Evolutionary conservation across 495 filamentous ascomycete species (phyloP).

Genomic region (Penicillium ochrochloron): DNA sequence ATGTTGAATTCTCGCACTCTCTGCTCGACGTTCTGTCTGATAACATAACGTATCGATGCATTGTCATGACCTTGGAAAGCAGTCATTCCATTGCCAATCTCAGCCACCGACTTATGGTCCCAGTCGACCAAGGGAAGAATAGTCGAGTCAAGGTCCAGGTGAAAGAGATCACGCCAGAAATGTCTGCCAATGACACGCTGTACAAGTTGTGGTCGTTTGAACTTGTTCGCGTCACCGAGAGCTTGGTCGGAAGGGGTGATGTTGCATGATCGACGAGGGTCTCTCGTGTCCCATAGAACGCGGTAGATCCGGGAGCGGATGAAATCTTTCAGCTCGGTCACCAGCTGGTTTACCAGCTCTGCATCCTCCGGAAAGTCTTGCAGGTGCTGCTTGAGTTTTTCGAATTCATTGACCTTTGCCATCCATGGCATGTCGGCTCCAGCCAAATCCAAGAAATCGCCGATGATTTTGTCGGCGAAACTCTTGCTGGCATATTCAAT

Average conservation of each 20-base stretch:
- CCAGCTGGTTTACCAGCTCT: constrained; percentile 20
- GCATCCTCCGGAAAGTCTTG: constrained; percentile 17
- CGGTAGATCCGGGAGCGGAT: constrained; percentile 35
- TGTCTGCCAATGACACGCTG: constrained; percentile 40
- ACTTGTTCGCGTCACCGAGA: neutral
- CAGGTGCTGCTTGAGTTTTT: constrained; percentile 25
- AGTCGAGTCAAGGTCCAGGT: neutral
- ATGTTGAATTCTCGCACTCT: constrained; percentile 12
- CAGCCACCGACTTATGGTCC: constrained; percentile 15
- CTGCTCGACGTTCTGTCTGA: neutral
- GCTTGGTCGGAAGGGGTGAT: constrained; percentile 13
- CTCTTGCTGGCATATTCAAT: constrained; percentile 57
- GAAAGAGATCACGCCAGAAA: constrained; percentile 37
- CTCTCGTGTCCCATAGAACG: constrained; percentile 3
- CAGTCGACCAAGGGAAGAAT: neutral
- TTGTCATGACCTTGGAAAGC: constrained; percentile 21
- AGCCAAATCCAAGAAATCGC: constrained; percentile 40
- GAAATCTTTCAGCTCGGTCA: constrained; percentile 33
- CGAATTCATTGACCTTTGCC: constrained; percentile 31
- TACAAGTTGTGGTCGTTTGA: constrained; percentile 16
- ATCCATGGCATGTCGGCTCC: constrained; percentile 51
- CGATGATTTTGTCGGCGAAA: constrained; percentile 43
- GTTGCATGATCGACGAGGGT: constrained; percentile 20
- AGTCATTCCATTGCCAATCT: constrained; percentile 18
- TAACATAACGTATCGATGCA: constrained; percentile 15